Conservation (phyloP, 2,329 filamentous ascomycete genomes). For the Colletotrichum viniferum region DNA sequence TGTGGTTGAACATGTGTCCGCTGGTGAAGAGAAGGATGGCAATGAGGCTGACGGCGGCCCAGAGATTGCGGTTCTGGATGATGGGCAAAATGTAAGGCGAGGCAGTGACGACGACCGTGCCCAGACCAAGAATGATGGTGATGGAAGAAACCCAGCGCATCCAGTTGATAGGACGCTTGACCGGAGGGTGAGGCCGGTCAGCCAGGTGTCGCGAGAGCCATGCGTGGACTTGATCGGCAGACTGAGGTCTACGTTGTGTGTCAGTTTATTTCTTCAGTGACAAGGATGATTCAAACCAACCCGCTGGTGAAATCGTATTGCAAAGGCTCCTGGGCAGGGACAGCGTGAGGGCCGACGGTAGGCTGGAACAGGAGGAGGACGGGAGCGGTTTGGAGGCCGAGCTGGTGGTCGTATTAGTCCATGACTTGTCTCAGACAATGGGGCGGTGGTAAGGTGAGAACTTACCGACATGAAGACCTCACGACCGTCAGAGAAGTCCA, state of each 20-base stretch:
- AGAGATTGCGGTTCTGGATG: slow-evolving; percentile 88
- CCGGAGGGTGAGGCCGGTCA: slow-evolving; percentile 75
- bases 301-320: slow-evolving; percentile 86
- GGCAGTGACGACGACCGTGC: slow-evolving; percentile 72
- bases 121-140: slow-evolving; percentile 70
- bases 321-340: slow-evolving; percentile 68
- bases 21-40: slow-evolving; percentile 90
- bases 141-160: slow-evolving; percentile 71
- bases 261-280: neutral
- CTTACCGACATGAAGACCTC: slow-evolving; percentile 84
- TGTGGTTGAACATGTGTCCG: slow-evolving; percentile 99
- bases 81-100: slow-evolving; percentile 82
- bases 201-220: slow-evolving; percentile 84
- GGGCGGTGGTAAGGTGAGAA: neutral
- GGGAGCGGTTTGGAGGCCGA: slow-evolving; percentile 92
- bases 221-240: slow-evolving; percentile 76
- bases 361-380: slow-evolving; percentile 88
- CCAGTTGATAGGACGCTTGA: slow-evolving; percentile 89
- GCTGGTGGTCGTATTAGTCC: slow-evolving; percentile 52
- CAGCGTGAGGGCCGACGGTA: slow-evolving; percentile 80
- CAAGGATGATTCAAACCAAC: slow-evolving; percentile 51
- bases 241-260: slow-evolving; percentile 60
- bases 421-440: neutral
- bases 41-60: slow-evolving; percentile 89
- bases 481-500: slow-evolving; percentile 89